Evolutionary conservation across 768 basidiomycete species (phyloP), one percentile per base, ranked within the genome.

Genomic region (Suillus variegatus): DNA sequence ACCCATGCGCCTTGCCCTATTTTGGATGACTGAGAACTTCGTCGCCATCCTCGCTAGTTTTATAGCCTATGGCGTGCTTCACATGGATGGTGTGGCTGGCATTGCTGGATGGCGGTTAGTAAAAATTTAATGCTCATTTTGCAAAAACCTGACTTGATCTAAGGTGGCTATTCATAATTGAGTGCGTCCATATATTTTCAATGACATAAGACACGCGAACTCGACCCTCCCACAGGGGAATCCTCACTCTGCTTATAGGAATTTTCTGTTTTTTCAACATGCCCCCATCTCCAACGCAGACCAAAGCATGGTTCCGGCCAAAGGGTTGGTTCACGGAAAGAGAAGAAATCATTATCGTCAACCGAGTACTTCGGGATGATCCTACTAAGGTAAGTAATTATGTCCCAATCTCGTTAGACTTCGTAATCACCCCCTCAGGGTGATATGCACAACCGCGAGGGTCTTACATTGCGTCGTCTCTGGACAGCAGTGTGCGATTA

Each of bases 401-500:
- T 18, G 8, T 20, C 32, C 32, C n/a, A 25, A 22, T 7, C 57
- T 54, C 22, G 20, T 12, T 20, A 54, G 54, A 55, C 16, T 40
- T 14, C 58, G 62, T 3, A 10, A 62, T 66, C 40, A 32, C 10
- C 6, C 49, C 9, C 36, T 13, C 51, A 85, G 82, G 84, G 84
- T 1, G 86, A 88, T 64, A 88, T 90, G 89, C 88, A 89, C 74
- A 90, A 90, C 67, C 84, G 89, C 49, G 84, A 91, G 74, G 86
- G 84, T 0, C 70, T 90, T 14, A 79, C 83, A 0, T 44, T 81
- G 6, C 80, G 77, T 69, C 78, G 83, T 6, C 71, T 89, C 4
- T 88, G 85, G 83, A 76, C 73, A 8, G 85, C 87, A 0, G 61
- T 88, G 8, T 82, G 80, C 41, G 88, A 90, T 71, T 89, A 84